phyloP scores from a whole-genome alignment of 2,329 filamentous ascomycete genomes.

The Fusarium sp. region DNA sequence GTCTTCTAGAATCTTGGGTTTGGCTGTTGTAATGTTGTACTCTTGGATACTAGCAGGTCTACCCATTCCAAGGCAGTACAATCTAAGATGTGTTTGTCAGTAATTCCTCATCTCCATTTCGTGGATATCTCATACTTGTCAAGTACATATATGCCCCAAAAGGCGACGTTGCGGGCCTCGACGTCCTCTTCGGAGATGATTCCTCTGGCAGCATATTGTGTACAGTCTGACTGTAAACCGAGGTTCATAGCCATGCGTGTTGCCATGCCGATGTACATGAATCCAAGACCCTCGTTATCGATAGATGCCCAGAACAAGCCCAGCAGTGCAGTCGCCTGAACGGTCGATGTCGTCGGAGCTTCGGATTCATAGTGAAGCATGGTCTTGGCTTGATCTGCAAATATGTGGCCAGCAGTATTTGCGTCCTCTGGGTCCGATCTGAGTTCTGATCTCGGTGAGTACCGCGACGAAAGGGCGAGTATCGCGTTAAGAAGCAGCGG shows the following conservation, averaged over 20 bases:
- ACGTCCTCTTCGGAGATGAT: neutral
- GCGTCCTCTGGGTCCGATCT: conserved; percentile 12
- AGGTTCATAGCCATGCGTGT: conserved; percentile 24
- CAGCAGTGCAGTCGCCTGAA: conserved; percentile 18
- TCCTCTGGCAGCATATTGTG: conserved; percentile 14
- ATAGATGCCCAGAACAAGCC: neutral
- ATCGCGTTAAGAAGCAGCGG: conserved; percentile 20
- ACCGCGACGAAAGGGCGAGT: conserved; percentile 15
- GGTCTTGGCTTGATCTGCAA: conserved; percentile 16
- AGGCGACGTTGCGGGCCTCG: neutral
- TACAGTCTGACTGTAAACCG: conserved; percentile 37
- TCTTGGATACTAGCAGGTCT: neutral
- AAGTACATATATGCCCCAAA: neutral
- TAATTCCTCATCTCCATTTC: too few relatives aligned
- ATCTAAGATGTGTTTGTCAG: neutral
- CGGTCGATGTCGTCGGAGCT: conserved; percentile 16
- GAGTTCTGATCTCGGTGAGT: conserved; percentile 10
- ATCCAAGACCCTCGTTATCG: neutral
- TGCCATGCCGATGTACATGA: conserved; percentile 13
- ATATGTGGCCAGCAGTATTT: conserved; percentile 17
- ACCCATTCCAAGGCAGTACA: neutral
- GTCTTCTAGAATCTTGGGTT: neutral
- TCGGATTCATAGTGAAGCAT: conserved; percentile 23
- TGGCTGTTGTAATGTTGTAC: neutral
- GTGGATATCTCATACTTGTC: neutral